Base-by-base conservation (phyloP, 345 rosid species). In the Lumnitzera littorea region DNA sequence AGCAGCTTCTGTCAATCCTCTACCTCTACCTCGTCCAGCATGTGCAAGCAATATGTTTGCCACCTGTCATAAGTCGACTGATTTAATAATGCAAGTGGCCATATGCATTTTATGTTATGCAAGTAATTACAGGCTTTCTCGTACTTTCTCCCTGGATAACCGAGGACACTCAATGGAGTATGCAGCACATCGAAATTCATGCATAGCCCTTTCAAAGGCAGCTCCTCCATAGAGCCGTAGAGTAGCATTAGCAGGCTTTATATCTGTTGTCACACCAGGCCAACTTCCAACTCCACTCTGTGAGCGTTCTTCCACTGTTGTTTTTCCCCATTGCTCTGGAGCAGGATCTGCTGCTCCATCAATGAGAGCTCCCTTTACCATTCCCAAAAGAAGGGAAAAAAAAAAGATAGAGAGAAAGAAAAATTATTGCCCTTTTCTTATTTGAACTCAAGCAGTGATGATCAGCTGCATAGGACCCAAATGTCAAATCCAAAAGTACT, bases 281-380 rank as follows among this genome's bases (percentile, higher is more conserved):
- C 99, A 94, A 68, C 85, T 84, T 61, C 96, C 96, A 69, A 88
- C 77, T 16, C 97, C 87, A 72, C 99, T 90, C 76, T 87, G 84
- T 16, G 86, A 70, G 72, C 80, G 87, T 66, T 94, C 99, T 71
- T 94, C 91, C 25, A 58, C 76, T 13, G 96, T 87, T 73, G 96
- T 88, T 73, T 83, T 90, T 11, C 99, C 99, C 99, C 97, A 94
- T 63, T 86, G 89, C 76, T 94, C 97, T 0, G 99, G 99, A 50
- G 97, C 89, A 63, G 97, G 99, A 76, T 84, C 90, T 67, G 99
- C 96, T 50, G 96, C 99, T 78, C 97, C 99, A 72, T 94, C 96
- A 73, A 94, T 79, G 76, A 90, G 76, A 52, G 89, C 85, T 62
- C 90, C 96, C 96, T 91, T 66, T 53, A 68, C 47, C 48, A 63